Base-by-base conservation (phyloP, 495 filamentous ascomycete genomes). In the Neurospora sp. region DNA sequence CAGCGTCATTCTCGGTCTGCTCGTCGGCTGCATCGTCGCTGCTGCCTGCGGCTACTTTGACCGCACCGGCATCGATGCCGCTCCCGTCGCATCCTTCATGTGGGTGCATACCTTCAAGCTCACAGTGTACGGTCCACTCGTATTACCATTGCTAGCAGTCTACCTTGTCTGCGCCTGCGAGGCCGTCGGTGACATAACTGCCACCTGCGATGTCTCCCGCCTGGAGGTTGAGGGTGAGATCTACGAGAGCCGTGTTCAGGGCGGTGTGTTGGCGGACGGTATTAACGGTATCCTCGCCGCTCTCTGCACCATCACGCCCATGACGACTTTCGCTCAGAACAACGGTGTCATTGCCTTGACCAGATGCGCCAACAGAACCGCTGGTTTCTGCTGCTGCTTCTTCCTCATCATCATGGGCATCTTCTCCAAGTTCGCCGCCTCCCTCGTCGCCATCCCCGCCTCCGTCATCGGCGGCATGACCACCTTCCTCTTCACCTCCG, bases 281-380 rank as follows among this genome's bases (percentile, higher is more conserved):
- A 72, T 95, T 42, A 94, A 91, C 80, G 93, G 93, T 40, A 82
- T 95, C 69, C 78, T 97, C 37, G 92, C 93, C 17, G 92, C 90
- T 1, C 86, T 97, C 53, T 90, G 88, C 84, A 97, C 94, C 38
- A 93, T 94, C 75, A 93, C 91, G 0, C 93, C 94, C 27, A 93
- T 95, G 90, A 90, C 87, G 8, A 92, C 90, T 8, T 88, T 88
- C 59, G 73, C 94, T 0, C 93, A 97, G 81, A 97, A 97, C 82
- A 98, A 98, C 82, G 87, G 94, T 75, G 94, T 98, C 72, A 97
- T 98, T 74, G 90, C 93, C 7, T 85, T 97, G 27, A 97, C 94
- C 3, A 88, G 93, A 27, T 97, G 94, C 80, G 94, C 94, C 0
- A 98, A 96, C 81, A 89, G 94, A 69, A 92, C 89, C 14, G 94